Evolutionary conservation across 1,284 basidiomycete species (phyloP), one percentile per base, ranked within the genome.

Genomic region (Clitocybe nebularis): DNA sequence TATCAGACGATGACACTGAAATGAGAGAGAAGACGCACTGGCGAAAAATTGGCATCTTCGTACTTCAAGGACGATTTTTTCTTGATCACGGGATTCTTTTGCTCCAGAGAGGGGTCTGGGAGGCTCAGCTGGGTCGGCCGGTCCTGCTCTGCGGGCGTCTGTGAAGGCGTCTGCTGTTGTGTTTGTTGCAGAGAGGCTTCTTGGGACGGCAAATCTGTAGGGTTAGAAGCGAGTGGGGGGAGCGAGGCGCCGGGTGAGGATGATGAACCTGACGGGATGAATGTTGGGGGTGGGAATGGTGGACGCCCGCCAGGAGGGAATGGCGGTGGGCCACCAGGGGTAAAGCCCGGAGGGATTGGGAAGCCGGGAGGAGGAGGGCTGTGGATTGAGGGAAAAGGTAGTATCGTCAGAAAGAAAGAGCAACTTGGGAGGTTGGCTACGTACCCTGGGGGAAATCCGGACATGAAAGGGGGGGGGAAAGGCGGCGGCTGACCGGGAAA

Each of bases 51-150:
- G 0, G 86, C 68, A 56, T 91, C 83, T 14, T 69, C 63, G 61
- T 82, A 89, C 58, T 89, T 85, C 36, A 91, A 67, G n/a, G 76
- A 70, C 4, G 85, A 89, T 7, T 73, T 68, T 58, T 89, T 87
- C 72, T 90, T 91, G 59, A 88, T 80, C 2, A 77, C 71, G 5
- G 81, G 75, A 55, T 85, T 83, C 23, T 71, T 79, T 64, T 89
- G 81, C 33, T 71, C 67, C 50, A 82, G 56, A 16, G 71, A 59
- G 22, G 75, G 67, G 58, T 82, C 72, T 7, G 84, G 81, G 46
- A 84, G 60, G 10, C 65, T 72, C 11, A 81, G 69, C 43, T 67
- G 67, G 7, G 67, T 60, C 1, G 64, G 62, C 29, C 50, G 53
- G 14, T 50, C 48, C 33, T 39, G 24, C 20, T 20, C 11, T 22